Base-by-base conservation (phyloP, 116 monocot species). In the Posidonia oceanica region DNA sequence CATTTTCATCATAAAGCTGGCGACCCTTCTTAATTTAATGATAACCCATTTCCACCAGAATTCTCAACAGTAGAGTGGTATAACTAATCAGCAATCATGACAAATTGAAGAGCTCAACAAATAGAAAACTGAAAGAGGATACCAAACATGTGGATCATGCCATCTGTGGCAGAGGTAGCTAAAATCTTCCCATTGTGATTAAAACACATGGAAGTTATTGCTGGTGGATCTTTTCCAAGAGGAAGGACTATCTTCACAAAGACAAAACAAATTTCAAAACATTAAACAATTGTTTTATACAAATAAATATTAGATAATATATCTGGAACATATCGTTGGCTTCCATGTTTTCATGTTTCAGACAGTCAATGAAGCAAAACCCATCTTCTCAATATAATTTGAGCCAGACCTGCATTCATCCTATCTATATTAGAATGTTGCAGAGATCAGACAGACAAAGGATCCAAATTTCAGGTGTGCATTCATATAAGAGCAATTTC, bases 121-220 rank as follows among this genome's bases (percentile, higher is more conserved):
- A 58, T 4, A 66, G 1, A 52, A 70, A 51, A 74, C 76, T n/a
- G 66, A 64, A 58, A n/a, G 64, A 90, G 95, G 91, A 95, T 95
- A 95, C 95, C 95, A 83, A 91, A 95, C 82, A 95, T 91, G 67
- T 95, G 95, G 77, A 96, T 88, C 88, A 96, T 91, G 78, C 96
- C 91, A 85, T 96, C 96, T 72, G 83, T 85, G 59, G 96, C 91
- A 65, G 87, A 77, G 44, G 91, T 91, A 21, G 96, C 96, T 76
- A 96, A 83, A 72, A 96, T 96, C 76, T 96, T 96, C 63, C 96
- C 96, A 74, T 96, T 96, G 77, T 96, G 96, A 66, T 96, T 96
- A 75, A 96, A 96, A 71, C 83, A 88, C 12, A 96, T 52, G 58
- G 96, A 91, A 60, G 96, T 96, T 44, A 91, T 80, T 79, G 88